Percentiles rank a stretch among this genome's conserved stretches.
These are phyloP conservation scores for Tricholoma furcatifolium DNA, from an alignment of 768 basidiomycete genomes.

Conservation along the genomic window DNA sequence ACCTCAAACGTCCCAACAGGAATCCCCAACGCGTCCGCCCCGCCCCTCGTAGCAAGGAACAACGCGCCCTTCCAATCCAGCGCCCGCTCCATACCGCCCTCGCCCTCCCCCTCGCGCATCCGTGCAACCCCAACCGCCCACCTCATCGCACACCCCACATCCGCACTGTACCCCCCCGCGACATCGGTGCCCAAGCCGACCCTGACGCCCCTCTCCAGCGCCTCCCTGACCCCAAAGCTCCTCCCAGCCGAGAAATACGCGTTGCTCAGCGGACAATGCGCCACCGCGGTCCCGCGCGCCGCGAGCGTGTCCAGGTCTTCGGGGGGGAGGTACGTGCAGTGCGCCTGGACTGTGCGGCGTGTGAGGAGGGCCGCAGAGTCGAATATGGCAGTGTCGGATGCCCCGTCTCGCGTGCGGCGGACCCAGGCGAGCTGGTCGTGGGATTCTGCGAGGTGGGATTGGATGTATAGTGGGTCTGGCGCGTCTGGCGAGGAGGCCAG, in stretches of 20 bases:
- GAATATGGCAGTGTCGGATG: slow-evolving; percentile 73
- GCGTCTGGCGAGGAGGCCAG: slow-evolving; percentile 35
- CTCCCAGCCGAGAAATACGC: slow-evolving; percentile 73
- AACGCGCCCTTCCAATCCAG: slow-evolving; percentile 82
- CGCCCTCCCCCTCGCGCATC: slow-evolving; percentile 53
- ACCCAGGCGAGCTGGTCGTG: slow-evolving; percentile 78
- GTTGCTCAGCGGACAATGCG: slow-evolving; percentile 90
- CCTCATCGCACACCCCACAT: slow-evolving; percentile 80
- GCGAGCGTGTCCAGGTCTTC: slow-evolving; percentile 52
- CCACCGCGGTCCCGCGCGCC: slow-evolving; percentile 56
- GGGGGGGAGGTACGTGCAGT: slow-evolving; percentile 77
- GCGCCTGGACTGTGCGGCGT: slow-evolving; percentile 73
- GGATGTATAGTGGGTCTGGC: slow-evolving; percentile 48
- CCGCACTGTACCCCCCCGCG: slow-evolving; percentile 81
- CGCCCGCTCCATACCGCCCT: slow-evolving; percentile 30
- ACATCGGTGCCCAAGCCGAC: slow-evolving; percentile 86
- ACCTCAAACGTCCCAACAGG: slow-evolving; percentile 51
- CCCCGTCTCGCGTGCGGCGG: slow-evolving; percentile 49
- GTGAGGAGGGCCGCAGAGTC: slow-evolving; percentile 59
- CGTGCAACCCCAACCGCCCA: slow-evolving; percentile 71
- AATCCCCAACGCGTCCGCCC: slow-evolving; percentile 69
- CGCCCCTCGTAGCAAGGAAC: slow-evolving; percentile 81
- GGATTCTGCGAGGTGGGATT: slow-evolving; percentile 85
- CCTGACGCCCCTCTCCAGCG: slow-evolving; percentile 56
- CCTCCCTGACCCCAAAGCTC: slow-evolving; percentile 70